These are phyloP conservation scores for Aspergillus sp. DNA, from an alignment of 2,329 filamentous ascomycete genomes.

Conservation along the genomic window DNA sequence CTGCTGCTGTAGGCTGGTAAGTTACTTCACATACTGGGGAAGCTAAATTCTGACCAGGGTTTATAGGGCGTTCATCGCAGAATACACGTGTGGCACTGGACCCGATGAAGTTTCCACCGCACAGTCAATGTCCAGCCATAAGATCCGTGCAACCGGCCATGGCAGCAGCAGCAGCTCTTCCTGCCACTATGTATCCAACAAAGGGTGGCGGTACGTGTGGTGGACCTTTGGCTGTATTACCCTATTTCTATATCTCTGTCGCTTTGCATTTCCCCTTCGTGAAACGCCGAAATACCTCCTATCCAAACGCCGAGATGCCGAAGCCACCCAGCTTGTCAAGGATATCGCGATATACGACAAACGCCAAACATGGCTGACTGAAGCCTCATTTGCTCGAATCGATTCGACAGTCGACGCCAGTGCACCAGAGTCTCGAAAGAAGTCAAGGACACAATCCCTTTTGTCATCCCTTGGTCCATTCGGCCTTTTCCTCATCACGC, in stretches of 20 bases:
- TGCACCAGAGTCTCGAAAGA: background rate
- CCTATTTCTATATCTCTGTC: conserved; percentile 14
- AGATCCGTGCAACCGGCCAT: background rate
- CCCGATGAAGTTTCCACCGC: conserved; percentile 12
- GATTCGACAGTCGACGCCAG: conserved; percentile 12
- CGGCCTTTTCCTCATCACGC: conserved; percentile 3
- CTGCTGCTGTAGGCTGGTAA: conserved; percentile 14
- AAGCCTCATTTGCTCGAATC: conserved; percentile 12
- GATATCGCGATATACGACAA: conserved; percentile 12
- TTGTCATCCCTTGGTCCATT: conserved; percentile 1
- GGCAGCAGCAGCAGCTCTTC: conserved; percentile 6
- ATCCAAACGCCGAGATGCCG: conserved; percentile 10
- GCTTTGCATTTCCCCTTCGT: conserved; percentile 9
- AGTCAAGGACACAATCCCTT: background rate
- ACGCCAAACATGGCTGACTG: conserved; percentile 12
- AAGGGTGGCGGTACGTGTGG: conserved; percentile 19
- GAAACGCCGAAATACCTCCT: conserved; percentile 16
- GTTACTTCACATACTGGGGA: too few relatives aligned
- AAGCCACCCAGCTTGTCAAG: conserved; percentile 14
- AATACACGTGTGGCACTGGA: conserved; percentile 17
- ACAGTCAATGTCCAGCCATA: conserved; percentile 2
- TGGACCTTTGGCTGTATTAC: conserved; percentile 19
- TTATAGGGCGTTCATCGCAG: conserved; percentile 14
- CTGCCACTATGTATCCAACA: conserved; percentile 17
- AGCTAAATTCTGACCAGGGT: background rate